Evolutionary conservation across 164 flowering plant genomes (phyloP).

Genomic region (Kalanchoe fedtschenkoi): DNA sequence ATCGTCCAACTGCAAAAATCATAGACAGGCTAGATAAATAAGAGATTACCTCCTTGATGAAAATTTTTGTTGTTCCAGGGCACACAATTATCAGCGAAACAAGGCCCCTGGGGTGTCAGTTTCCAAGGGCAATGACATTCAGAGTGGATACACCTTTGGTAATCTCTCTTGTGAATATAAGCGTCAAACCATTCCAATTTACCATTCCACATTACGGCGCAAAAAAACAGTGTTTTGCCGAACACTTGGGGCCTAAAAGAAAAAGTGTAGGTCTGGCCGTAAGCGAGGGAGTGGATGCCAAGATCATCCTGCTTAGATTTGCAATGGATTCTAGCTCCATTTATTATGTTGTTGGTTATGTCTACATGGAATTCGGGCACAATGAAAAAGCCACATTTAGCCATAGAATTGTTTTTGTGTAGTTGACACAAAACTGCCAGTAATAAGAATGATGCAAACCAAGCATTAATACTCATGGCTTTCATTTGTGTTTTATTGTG

Average conservation of each 20-base stretch:
- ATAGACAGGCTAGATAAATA: too few relatives aligned
- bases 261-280: neutral
- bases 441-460: too few relatives aligned
- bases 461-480: too few relatives aligned
- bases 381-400: neutral
- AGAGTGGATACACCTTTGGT: neutral
- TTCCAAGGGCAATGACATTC: neutral
- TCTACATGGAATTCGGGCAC: neutral
- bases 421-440: neutral
- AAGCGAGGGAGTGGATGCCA: neutral
- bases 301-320: neutral
- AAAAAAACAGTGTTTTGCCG: neutral
- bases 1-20: too few relatives aligned
- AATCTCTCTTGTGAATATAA: slow-evolving; percentile 1
- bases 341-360: neutral
- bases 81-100: neutral
- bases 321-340: neutral
- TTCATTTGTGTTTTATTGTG: too few relatives aligned
- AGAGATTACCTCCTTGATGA: too few relatives aligned
- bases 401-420: too few relatives aligned
- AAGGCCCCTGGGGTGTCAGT: neutral
- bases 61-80: neutral
- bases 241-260: neutral
- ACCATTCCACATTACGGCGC: neutral
- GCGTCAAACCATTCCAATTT: slow-evolving; percentile 3